phyloP scores from a whole-genome alignment of 306 rosid genomes.

The Sicyos edulis region DNA sequence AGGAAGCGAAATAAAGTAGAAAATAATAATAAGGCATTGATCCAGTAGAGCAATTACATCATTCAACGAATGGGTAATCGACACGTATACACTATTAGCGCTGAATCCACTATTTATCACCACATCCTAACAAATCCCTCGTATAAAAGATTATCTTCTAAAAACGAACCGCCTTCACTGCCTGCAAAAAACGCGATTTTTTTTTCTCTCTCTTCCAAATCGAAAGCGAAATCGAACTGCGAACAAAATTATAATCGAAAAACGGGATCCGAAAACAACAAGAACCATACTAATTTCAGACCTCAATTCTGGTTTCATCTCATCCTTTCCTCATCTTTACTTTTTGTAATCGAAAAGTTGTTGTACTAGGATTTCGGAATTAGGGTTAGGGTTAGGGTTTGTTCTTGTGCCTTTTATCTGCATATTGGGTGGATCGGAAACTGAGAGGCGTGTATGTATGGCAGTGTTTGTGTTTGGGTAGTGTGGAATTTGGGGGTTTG shows the following conservation, averaged over 20 bases:
- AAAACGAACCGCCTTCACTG: slow-evolving; percentile 30
- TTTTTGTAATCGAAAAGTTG: slow-evolving; percentile 13
- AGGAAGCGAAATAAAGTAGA: background rate
- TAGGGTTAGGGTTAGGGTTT: slow-evolving; percentile 35
- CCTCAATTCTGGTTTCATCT: slow-evolving; percentile 73
- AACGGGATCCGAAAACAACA: slow-evolving; percentile 56
- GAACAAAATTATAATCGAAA: slow-evolving; percentile 26
- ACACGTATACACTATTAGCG: slow-evolving; percentile 29
- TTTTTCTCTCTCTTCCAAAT: slow-evolving; percentile 29
- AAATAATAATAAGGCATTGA: background rate
- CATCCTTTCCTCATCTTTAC: slow-evolving; percentile 32
- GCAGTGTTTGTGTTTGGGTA: slow-evolving; percentile 33
- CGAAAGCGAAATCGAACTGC: slow-evolving; percentile 57
- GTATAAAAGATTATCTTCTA: slow-evolving; percentile 44
- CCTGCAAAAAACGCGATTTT: slow-evolving; percentile 47
- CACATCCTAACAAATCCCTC: slow-evolving; percentile 26
- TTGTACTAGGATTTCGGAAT: slow-evolving; percentile 25
- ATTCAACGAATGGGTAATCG: background rate
- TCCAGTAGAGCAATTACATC: background rate
- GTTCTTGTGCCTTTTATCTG: background rate
- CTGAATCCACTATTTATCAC: slow-evolving; percentile 13
- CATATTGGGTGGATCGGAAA: background rate
- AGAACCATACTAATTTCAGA: slow-evolving; percentile 56
- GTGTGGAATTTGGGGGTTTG: slow-evolving; percentile 11
- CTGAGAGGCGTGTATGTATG: background rate